Evolutionary conservation across 2,329 filamentous ascomycete species (phyloP), one percentile per base, ranked within the genome.

Genomic region (Neonectria coccinea): DNA sequence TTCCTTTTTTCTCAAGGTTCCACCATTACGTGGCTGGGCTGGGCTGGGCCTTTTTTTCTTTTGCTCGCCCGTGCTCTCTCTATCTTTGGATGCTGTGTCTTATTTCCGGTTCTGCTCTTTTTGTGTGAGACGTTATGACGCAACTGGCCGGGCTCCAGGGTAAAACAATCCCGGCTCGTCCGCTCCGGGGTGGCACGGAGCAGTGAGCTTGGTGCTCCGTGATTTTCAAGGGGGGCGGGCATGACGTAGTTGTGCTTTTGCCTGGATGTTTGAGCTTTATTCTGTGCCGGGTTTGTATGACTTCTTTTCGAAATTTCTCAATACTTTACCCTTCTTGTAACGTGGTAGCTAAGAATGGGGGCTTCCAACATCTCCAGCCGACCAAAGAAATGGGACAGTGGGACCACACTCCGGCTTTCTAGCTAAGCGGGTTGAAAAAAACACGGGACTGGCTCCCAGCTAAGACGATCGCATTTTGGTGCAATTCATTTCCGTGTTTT

Each of bases 111-210:
- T n/a, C 16, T 33, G 25, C 25, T 18, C n/a, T 33, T 31, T 39
- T 33, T 33, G 48, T 51, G 48, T 51, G 48, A 51, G 48, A 51
- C 48, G n/a, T 33, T 31, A 36, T 33, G 48, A 33, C 48, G 48
- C 48, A 33, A 20, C n/a, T 20, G 29, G n/a, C 10, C 27, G n/a
- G n/a, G 29, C 27, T 20, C 18, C 11, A 22, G 29, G 39, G 39
- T 42, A n/a, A n/a, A 39, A 14, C 7, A n/a, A 25, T 25, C n/a
- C n/a, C 16, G 39, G 39, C n/a, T 42, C 39, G 16, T 18, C 9
- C n/a, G 39, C 39, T 42, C 36, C 36, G 39, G 39, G 39, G 16
- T 42, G 39, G 39, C 39, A 42, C 39, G 39, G 39, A n/a, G n/a
- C 39, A 42, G 8, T 20, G n/a, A 42, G 14, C 5, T 39, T 39